A percentile compares a stretch with the other conserved stretches of the same genome.
phyloP scores from a whole-genome alignment of 2,329 filamentous ascomycete species.

The Sporothrix protearum region DNA sequence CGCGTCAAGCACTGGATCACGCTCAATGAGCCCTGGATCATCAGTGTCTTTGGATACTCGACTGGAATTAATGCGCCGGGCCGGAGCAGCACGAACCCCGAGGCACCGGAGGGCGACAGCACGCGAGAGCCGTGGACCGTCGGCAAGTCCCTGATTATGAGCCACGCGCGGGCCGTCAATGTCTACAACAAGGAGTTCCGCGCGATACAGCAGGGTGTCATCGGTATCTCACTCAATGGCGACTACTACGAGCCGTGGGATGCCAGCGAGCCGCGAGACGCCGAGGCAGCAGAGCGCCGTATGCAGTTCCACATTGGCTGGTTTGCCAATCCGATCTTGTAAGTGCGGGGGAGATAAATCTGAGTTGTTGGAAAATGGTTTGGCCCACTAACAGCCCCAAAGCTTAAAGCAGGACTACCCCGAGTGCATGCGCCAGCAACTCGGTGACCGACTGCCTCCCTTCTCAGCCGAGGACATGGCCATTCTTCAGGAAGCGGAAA shows the following conservation, averaged over 20 bases:
- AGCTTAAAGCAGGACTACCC: slow-evolving; percentile 57
- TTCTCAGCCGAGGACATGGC: slow-evolving; percentile 69
- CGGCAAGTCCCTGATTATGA: slow-evolving; percentile 74
- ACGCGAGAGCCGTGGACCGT: slow-evolving; percentile 76
- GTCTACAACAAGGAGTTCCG: slow-evolving; percentile 81
- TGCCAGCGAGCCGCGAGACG: slow-evolving; percentile 66
- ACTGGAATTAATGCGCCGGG: slow-evolving; percentile 77
- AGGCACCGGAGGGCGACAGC: slow-evolving; percentile 68
- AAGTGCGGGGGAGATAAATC: no score
- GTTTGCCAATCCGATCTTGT: slow-evolving; percentile 86
- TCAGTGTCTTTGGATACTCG: slow-evolving; percentile 73
- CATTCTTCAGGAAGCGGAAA: slow-evolving; percentile 73
- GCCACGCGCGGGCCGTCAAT: slow-evolving; percentile 76
- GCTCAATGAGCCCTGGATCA: slow-evolving; percentile 88
- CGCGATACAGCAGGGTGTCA: slow-evolving; percentile 60
- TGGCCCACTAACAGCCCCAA: neutral
- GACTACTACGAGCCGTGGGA: slow-evolving; percentile 83
- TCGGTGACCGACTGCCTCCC: slow-evolving; percentile 70
- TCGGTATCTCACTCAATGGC: slow-evolving; percentile 84
- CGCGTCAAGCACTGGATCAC: slow-evolving; percentile 87
- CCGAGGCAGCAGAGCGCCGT: slow-evolving; percentile 73
- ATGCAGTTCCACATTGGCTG: slow-evolving; percentile 83
- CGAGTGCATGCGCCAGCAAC: slow-evolving; percentile 75
- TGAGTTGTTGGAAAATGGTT: no score
- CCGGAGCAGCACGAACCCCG: slow-evolving; percentile 68